These are phyloP conservation scores for Rhizophagus clarus DNA, from an alignment of 192 early-diverging fungal species.

Conservation along the genomic window DNA sequence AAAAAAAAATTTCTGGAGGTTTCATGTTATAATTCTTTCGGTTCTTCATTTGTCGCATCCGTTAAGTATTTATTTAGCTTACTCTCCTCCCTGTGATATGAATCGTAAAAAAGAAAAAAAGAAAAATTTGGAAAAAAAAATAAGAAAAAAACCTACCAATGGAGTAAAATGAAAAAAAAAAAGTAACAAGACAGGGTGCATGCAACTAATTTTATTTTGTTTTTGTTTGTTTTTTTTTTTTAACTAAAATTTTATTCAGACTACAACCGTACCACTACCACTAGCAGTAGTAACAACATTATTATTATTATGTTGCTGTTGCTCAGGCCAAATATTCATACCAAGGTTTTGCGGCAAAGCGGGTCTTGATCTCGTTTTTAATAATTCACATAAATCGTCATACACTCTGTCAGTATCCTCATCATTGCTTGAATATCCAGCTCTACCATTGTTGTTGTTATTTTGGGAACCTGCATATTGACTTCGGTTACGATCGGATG, in stretches of 20 bases:
- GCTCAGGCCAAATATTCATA: constrained; percentile 8
- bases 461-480: background rate
- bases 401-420: constrained; percentile 25
- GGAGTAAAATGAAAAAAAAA: background rate
- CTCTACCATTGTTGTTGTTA: background rate
- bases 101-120: background rate
- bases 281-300: background rate
- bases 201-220: background rate
- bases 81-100: background rate
- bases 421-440: constrained; percentile 4
- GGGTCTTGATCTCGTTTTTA: constrained; percentile 22
- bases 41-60: background rate
- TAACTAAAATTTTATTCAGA: background rate
- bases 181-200: too few species aligned
- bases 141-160: background rate
- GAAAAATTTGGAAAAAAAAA: background rate
- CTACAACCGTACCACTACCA: constrained; percentile 23
- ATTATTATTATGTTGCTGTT: background rate
- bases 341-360: constrained; percentile 1
- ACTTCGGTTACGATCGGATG: background rate
- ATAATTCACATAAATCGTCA: constrained; percentile 31
- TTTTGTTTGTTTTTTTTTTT: background rate
- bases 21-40: too few species aligned
- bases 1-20: too few species aligned
- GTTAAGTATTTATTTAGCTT: background rate